Evolutionary conservation across 1,139 yeast species (phyloP), one percentile per base, ranked within the genome.

Genomic region (Suhomyces bribrorum): DNA sequence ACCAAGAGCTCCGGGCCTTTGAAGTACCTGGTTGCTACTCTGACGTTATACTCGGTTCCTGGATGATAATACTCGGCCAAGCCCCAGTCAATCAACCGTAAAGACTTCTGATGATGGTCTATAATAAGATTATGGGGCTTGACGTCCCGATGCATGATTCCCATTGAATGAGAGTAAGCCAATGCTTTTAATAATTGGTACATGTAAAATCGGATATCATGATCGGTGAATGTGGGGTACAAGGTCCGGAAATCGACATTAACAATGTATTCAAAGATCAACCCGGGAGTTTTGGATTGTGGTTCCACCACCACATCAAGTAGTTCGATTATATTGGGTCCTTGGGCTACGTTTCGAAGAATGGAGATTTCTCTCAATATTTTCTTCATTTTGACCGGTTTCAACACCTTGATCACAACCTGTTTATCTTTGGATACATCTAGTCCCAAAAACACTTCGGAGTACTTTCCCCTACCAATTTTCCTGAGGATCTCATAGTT

Each of bases 71-170:
- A 92, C 62, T 94, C 99, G 4, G 98, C 98, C 43, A 94, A 73
- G 8, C 99, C 99, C 98, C 98, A 94, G 69, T 94, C 99, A 49
- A 94, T 94, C 48, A 94, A 76, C 48, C 97, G 77, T 50, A 94
- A 69, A 44, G 69, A 70, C 53, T 79, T 77, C 49, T 74, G 73
- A 38, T 79, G 79, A 50, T 92, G 97, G 61, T 94, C 98, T 56
- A 94, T 94, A 97, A 94, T 92, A 33, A 94, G 94, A 58, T 94
- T 94, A 60, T 94, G 97, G 20, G 98, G 98, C 63, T 94, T 94
- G 46, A 94, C 98, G 64, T 94, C 99, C 60, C 99, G 75, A 64
- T 94, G 99, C 87, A 94, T 94, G 47, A 94, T 90, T 29, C 98
- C 99, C 88, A 87, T 88, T 5, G 96, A 87, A 64, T 94, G 99